Conservation (phyloP, 139 green algal species). For the Ettlia oleoabundans region DNA sequence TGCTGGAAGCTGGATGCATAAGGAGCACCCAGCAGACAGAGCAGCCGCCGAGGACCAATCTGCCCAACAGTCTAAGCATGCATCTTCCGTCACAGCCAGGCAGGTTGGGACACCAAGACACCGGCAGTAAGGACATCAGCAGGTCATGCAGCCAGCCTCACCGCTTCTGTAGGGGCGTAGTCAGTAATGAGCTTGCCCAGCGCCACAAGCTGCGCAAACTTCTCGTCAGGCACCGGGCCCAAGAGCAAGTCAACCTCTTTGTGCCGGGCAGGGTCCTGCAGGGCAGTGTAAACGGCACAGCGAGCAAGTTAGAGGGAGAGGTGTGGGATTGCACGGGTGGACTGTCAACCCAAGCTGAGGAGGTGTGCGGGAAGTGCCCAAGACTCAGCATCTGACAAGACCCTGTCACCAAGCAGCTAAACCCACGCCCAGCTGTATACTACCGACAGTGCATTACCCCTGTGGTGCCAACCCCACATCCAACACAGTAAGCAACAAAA, state of each 20-base stretch:
- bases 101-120: not conserved
- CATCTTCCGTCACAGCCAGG: not conserved
- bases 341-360: too few species aligned
- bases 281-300: not conserved
- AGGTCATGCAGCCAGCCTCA: not conserved
- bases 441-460: too few species aligned
- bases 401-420: too few species aligned
- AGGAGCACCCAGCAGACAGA: too few species aligned
- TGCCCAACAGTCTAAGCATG: too few species aligned
- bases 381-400: too few species aligned
- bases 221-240: conserved; percentile 71
- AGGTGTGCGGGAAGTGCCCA: too few species aligned
- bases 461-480: too few species aligned
- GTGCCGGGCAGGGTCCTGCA: conserved; percentile 79
- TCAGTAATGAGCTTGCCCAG: conserved; percentile 87
- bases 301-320: not conserved
- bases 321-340: not conserved
- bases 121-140: too few species aligned
- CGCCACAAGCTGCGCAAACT: conserved; percentile 88
- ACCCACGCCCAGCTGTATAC: too few species aligned
- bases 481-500: not conserved
- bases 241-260: conserved; percentile 79
- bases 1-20: too few species aligned
- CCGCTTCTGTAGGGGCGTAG: conserved; percentile 14
- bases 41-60: too few species aligned